phyloP scores from a whole-genome alignment of 1,284 basidiomycete genomes.

The Trametes sp. region DNA sequence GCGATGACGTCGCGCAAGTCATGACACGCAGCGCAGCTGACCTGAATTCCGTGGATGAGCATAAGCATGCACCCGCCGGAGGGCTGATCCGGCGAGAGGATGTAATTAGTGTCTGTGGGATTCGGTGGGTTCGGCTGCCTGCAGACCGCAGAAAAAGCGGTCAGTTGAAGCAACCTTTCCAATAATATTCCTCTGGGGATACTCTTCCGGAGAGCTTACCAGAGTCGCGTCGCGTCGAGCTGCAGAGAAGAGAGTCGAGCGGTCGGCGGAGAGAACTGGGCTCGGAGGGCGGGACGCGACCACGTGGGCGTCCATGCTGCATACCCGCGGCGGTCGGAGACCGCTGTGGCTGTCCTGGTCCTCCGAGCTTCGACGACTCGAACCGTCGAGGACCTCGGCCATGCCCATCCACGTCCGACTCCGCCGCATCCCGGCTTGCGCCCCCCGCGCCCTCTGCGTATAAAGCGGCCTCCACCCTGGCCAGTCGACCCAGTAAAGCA shows the following conservation, averaged over 20 bases:
- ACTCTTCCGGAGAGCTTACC: no score
- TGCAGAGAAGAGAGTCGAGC: neutral
- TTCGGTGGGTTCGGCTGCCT: neutral
- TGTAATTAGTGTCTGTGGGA: neutral
- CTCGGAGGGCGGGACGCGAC: neutral
- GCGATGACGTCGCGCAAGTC: neutral
- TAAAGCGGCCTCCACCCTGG: neutral
- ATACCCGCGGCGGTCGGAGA: neutral
- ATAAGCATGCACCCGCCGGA: neutral
- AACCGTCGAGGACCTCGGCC: no score
- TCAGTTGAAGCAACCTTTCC: no score
- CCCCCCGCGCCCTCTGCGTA: neutral
- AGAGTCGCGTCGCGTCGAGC: no score
- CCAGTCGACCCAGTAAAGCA: constrained; percentile 7
- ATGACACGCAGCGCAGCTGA: neutral
- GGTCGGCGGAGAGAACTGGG: no score
- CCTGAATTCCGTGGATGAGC: neutral
- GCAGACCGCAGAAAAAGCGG: no score
- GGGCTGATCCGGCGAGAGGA: neutral
- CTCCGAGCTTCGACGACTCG: neutral
- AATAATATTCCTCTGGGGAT: no score
- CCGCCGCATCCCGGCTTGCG: neutral
- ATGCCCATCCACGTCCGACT: no score
- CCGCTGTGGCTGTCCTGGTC: neutral
- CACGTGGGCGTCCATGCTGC: neutral